Conservation (phyloP, 2,329 filamentous ascomycete species). For the Phyllachora maydis region DNA sequence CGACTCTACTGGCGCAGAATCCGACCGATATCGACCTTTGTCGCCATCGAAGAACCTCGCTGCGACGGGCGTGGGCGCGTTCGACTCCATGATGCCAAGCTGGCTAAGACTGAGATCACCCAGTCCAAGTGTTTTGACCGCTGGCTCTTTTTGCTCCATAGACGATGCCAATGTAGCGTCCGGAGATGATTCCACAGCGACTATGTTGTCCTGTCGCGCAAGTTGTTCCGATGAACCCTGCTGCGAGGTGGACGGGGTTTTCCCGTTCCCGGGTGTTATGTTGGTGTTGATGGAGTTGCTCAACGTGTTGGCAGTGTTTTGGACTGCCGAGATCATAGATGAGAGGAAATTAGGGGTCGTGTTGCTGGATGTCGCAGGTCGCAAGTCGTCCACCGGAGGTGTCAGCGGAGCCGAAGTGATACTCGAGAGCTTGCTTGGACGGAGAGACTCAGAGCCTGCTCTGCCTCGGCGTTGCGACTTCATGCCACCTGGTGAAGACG, state of each 20-base stretch:
- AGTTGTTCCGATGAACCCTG: slow-evolving; percentile 10
- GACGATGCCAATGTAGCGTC: slow-evolving; percentile 16
- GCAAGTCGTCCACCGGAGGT: slow-evolving; percentile 15
- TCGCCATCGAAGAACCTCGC: slow-evolving; percentile 32
- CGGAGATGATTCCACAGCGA: slow-evolving; percentile 21
- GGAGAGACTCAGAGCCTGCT: slow-evolving; percentile 31
- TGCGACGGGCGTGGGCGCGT: slow-evolving; percentile 31
- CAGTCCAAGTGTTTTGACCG: slow-evolving; percentile 72
- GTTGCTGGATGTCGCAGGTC: slow-evolving; percentile 18
- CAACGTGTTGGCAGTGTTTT: slow-evolving; percentile 66
- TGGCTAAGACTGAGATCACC: slow-evolving; percentile 82
- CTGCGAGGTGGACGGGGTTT: slow-evolving; percentile 12
- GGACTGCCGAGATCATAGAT: slow-evolving; percentile 77
- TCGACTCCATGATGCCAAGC: slow-evolving; percentile 53
- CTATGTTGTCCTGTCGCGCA: slow-evolving; percentile 12
- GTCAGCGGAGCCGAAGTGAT: slow-evolving; percentile 53
- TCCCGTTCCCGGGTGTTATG: slow-evolving; percentile 29
- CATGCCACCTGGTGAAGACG: slow-evolving; percentile 48
- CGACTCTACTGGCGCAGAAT: slow-evolving; percentile 33
- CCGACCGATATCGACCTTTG: slow-evolving; percentile 28
- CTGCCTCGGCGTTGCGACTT: slow-evolving; percentile 41
- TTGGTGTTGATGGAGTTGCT: slow-evolving; percentile 54
- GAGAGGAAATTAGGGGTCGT: slow-evolving; percentile 70
- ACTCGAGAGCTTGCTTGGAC: slow-evolving; percentile 75
- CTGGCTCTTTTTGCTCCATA: slow-evolving; percentile 44